A percentile compares a stretch with the other conserved stretches of the same genome.
Evolutionary conservation across 169 alveolate species (phyloP).

Genomic region (Eimeria praecox): DNA sequence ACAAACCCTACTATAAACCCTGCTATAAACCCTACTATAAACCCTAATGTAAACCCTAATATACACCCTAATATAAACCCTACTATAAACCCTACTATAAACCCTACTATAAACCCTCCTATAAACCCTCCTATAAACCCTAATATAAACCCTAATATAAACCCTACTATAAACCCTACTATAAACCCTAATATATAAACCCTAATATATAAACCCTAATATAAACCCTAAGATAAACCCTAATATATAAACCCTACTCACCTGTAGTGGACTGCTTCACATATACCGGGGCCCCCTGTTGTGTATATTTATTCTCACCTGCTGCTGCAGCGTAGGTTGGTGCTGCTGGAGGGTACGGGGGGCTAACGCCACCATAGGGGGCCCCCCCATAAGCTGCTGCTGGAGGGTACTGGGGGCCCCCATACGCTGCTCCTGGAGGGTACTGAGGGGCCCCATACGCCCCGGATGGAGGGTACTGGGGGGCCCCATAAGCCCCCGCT

Average conservation of each 20-base stretch:
- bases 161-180: conserved; percentile 35
- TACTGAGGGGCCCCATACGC: background rate
- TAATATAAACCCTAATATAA: background rate
- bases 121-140: too few relatives aligned
- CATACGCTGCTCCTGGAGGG: background rate
- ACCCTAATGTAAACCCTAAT: conserved; percentile 3
- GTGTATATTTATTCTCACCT: background rate
- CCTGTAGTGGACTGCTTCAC: background rate
- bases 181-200: too few relatives aligned
- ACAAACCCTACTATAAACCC: background rate
- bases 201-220: background rate
- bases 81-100: too few relatives aligned
- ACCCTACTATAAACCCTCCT: too few relatives aligned
- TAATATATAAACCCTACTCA: too few relatives aligned
- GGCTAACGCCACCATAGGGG: conserved; percentile 17
- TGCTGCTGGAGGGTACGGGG: conserved; percentile 35
- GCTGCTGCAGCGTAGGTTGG: conserved; percentile 19
- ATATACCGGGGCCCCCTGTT: background rate
- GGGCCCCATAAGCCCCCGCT: background rate
- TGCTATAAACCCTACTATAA: too few relatives aligned
- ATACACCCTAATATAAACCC: background rate
- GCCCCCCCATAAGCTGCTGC: conserved; percentile 25
- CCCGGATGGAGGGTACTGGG: background rate
- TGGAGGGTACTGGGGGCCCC: background rate
- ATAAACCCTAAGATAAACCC: conserved; percentile 48